These are phyloP conservation scores for Diplodia mutila DNA, from an alignment of 2,329 filamentous ascomycete species.

Conservation along the genomic window DNA sequence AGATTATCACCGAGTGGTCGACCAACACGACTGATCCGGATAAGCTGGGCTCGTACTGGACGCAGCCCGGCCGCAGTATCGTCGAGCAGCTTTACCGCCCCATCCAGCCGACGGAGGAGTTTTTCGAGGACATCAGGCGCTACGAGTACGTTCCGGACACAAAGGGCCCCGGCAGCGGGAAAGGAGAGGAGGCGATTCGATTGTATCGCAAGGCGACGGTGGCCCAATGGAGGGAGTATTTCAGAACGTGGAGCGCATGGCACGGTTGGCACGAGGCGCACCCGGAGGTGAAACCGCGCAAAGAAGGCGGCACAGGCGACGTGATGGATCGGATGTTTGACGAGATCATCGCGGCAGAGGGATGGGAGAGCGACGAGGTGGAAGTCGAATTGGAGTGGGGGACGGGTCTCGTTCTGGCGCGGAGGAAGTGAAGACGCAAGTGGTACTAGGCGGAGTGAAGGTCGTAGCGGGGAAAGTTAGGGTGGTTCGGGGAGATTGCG, in stretches of 20 bases:
- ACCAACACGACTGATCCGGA: slow-evolving; percentile 55
- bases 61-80: slow-evolving; percentile 61
- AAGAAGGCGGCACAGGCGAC: slow-evolving; percentile 62
- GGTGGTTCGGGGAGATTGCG: neutral
- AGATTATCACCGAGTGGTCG: slow-evolving; percentile 59
- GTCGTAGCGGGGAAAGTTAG: neutral
- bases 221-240: slow-evolving; percentile 63
- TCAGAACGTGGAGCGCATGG: slow-evolving; percentile 64
- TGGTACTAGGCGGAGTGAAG: neutral
- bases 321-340: slow-evolving; percentile 67
- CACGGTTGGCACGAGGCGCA: slow-evolving; percentile 62
- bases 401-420: slow-evolving; percentile 62
- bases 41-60: slow-evolving; percentile 63
- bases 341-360: slow-evolving; percentile 58
- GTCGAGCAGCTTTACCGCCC: slow-evolving; percentile 48
- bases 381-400: slow-evolving; percentile 62
- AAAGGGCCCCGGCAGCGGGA: slow-evolving; percentile 40
- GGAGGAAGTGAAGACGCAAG: slow-evolving; percentile 38
- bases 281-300: slow-evolving; percentile 53
- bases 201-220: slow-evolving; percentile 59
- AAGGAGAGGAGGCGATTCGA: slow-evolving; percentile 51
- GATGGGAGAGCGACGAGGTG: slow-evolving; percentile 41
- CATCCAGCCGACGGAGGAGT: slow-evolving; percentile 55
- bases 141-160: slow-evolving; percentile 62
- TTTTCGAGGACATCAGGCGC: slow-evolving; percentile 59